phyloP scores from a whole-genome alignment of 371 early-diverging fungal genomes.

The Phascolomyces articulosus region DNA sequence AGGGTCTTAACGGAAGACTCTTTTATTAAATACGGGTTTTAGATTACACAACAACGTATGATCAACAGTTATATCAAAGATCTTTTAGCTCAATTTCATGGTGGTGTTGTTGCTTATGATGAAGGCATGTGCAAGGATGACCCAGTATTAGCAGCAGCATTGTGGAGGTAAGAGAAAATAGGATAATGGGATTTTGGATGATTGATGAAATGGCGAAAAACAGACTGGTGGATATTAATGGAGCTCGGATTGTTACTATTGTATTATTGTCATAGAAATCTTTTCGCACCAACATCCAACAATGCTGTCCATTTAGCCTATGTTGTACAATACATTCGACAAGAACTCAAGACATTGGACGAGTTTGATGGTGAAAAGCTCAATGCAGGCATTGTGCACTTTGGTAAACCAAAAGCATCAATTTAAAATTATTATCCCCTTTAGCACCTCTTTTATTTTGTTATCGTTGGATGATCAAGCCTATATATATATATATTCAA shows the following conservation, averaged over 20 bases:
- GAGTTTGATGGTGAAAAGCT: conserved; percentile 47
- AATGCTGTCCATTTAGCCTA: conserved; percentile 61
- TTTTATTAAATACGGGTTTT: neutral
- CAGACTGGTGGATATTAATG: too few species aligned
- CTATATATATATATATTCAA: too few species aligned
- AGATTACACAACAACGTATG: conserved; percentile 72
- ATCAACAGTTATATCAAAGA: conserved; percentile 80
- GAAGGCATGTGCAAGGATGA: conserved; percentile 92
- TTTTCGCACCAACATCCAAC: conserved; percentile 65
- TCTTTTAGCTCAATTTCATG: conserved; percentile 84
- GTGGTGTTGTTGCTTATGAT: conserved; percentile 91
- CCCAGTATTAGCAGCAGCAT: conserved; percentile 88
- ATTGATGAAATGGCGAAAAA: too few species aligned
- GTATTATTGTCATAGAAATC: conserved; percentile 49
- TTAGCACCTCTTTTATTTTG: neutral
- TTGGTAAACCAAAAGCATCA: conserved; percentile 34
- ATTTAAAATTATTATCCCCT: neutral
- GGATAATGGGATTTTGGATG: neutral
- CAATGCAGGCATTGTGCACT: conserved; percentile 44
- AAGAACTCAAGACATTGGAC: conserved; percentile 66
- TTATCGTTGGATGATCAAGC: too few species aligned
- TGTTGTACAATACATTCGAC: conserved; percentile 66
- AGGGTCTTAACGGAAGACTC: too few species aligned
- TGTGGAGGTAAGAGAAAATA: conserved; percentile 87
- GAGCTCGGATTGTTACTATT: too few species aligned